Evolutionary conservation across 1,284 basidiomycete genomes (phyloP), one percentile per base, ranked within the genome.

Genomic region (Lentinula novae-zelandiae): DNA sequence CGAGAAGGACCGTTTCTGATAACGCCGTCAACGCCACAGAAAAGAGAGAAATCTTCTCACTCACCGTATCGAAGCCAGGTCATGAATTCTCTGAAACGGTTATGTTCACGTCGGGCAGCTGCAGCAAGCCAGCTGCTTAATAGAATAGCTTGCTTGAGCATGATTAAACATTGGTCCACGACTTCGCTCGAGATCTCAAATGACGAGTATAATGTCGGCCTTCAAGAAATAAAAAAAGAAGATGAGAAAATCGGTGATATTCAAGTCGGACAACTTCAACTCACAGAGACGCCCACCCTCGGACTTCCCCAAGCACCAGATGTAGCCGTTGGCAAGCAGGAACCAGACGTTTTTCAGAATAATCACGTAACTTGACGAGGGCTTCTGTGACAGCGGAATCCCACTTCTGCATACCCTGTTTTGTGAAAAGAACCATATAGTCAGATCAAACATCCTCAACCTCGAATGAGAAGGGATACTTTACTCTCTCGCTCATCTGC

Each of bases 401-500:
- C 90, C 90, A 93, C 70, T 90, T 91, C 70, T 86, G 84, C 59
- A 92, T 77, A 57, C 84, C 82, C 90, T 92, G 44, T 40, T 44
- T n/a, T 69, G 60, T 64, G 66, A 62, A 49, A 63, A 49, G 64
- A 46, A 15, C 15, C 44, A 69, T 66, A 69, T 65, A 59, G 58
- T 60, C 34, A 57, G 53, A 36, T 51, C 49, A 54, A 20, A 22
- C 52, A 59, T 63, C 60, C 53, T 66, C 64, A 31, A 56, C 53
- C 44, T 53, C 62, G 64, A 61, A 34, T 64, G 60, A 42, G 52
- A 58, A 69, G 75, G 65, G 27, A 17, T 54, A 53, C 34, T 56
- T 20, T 75, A 91, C 91, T 71, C 91, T 79, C 73, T 93, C 90
- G 63, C 86, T 90, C 80, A 89, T 89, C 67, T 87, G 85, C 67